phyloP scores from a whole-genome alignment of 208 protist species.

The Acanthamoeba sp. region DNA sequence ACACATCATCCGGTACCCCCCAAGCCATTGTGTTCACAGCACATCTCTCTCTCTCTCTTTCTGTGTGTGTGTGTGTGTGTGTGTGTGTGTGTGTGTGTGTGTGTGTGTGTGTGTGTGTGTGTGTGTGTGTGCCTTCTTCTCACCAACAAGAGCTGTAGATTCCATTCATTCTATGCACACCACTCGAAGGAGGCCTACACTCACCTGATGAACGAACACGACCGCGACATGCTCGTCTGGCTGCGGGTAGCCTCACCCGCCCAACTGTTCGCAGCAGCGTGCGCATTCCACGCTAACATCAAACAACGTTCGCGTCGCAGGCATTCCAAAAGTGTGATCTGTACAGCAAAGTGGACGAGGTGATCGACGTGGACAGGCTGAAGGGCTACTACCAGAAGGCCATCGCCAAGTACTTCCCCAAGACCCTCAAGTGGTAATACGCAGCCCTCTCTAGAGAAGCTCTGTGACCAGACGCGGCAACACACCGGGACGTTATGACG shows the following conservation, averaged over 20 bases:
- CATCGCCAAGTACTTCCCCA: constrained; percentile 86
- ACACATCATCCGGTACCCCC: constrained; percentile 80
- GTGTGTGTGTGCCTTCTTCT: too few species aligned
- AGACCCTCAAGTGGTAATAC: constrained; percentile 82
- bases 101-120: not conserved
- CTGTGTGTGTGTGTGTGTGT: not conserved
- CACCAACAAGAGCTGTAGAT: constrained; percentile 62
- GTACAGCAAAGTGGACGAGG: constrained; percentile 85
- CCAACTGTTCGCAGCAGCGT: too few species aligned
- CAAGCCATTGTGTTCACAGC: not conserved
- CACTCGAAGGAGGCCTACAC: constrained; percentile 82
- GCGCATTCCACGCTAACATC: too few species aligned
- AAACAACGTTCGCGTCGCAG: not conserved
- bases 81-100: not conserved
- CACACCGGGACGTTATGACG: too few species aligned
- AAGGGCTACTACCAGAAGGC: constrained; percentile 85
- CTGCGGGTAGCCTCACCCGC: too few species aligned
- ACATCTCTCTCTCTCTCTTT: too few species aligned
- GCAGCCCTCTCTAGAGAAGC: too few species aligned
- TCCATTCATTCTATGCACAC: constrained; percentile 89
- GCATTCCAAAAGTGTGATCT: constrained; percentile 87
- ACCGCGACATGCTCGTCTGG: constrained; percentile 84
- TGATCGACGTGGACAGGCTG: constrained; percentile 80
- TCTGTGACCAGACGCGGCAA: too few species aligned
- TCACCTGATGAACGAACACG: constrained; percentile 79